Evolutionary conservation across 192 early-diverging fungal genomes (phyloP).

Genomic region (Coemansia guatemalensis): DNA sequence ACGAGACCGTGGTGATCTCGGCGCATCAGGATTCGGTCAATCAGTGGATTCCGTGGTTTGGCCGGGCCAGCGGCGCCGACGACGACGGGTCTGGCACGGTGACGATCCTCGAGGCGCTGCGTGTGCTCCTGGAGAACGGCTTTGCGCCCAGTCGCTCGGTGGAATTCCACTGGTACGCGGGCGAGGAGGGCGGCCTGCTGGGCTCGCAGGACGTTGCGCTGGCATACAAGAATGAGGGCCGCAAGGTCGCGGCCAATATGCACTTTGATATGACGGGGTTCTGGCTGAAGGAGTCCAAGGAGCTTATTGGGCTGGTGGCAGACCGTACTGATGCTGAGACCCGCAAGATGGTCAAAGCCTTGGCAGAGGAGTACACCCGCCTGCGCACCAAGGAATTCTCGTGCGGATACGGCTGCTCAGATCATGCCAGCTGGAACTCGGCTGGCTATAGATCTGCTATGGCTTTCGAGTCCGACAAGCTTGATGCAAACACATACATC

Average conservation of each 20-base stretch:
- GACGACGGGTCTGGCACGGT: slow-evolving; percentile 93
- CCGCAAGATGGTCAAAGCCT: slow-evolving; percentile 54
- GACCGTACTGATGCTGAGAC: slow-evolving; percentile 75
- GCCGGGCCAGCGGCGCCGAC: slow-evolving; percentile 73
- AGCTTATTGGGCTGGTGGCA: slow-evolving; percentile 75
- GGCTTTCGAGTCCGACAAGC: slow-evolving; percentile 71
- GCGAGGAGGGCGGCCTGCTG: slow-evolving; percentile 86
- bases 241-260: slow-evolving; percentile 72
- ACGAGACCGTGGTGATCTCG: slow-evolving; percentile 73
- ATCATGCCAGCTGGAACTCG: slow-evolving; percentile 91
- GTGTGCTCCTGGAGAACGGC: slow-evolving; percentile 63
- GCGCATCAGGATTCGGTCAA: slow-evolving; percentile 94
- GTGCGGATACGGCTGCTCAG: slow-evolving; percentile 89
- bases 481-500: slow-evolving; percentile 76
- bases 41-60: slow-evolving; percentile 75
- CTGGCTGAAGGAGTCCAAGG: slow-evolving; percentile 56
- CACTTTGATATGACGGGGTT: slow-evolving; percentile 98
- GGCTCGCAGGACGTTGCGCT: slow-evolving; percentile 83
- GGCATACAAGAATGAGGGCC: slow-evolving; percentile 60
- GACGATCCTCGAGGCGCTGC: slow-evolving; percentile 88
- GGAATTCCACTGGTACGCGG: slow-evolving; percentile 96
- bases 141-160: slow-evolving; percentile 77
- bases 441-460: slow-evolving; percentile 87
- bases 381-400: slow-evolving; percentile 68
- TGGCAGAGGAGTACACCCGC: slow-evolving; percentile 66